Evolutionary conservation across 2,329 filamentous ascomycete species (phyloP), one percentile per base, ranked within the genome.

Genomic region (Aspergillus japonicus): DNA sequence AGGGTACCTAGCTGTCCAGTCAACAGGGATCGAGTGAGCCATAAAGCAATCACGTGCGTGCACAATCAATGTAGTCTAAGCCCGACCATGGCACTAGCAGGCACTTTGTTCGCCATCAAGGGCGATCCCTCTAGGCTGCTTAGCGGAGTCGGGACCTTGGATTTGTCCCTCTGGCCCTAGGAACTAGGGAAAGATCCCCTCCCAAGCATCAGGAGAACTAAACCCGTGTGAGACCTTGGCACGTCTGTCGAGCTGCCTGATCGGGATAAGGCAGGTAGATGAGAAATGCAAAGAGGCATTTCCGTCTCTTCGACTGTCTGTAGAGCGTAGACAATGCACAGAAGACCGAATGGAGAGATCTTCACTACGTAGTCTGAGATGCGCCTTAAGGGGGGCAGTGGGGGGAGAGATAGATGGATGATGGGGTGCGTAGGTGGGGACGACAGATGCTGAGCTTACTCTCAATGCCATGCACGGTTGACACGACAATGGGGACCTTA

Each of bases 141-240:
- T 35, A 48, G 53, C 35, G 42, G 33, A 19, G 11, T 33, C 10
- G 19, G 52, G 24, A 26, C 53, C 23, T 55, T 29, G 26, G 44
- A 33, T 29, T 47, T 47, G 42, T 55, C 52, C 47, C 47, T 47
- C 24, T 48, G 42, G 21, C 42, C 19, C 53, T 48, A 48, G 35
- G 21, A 35, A 44, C 5, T 44, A 44, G 39, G 14, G n/a, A 42
- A 48, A 24, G 53, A 55, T 55, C 4, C 48, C 24, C 8, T 7
- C 24, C 29, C 56, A 50, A 54, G 55, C 44, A 42, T 52, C n/a
- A 52, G 42, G 24, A 50, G 19, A 42, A n/a, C 60, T 64, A 63
- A 58, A 54, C 58, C 58, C n/a, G 44, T 21, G 57, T 42, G 19
- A 53, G 51, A 31, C 19, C 62, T 64, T 64, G 58, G 60, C 61